Percentiles rank a stretch among this genome's conserved stretches.
phyloP scores from a whole-genome alignment of 768 basidiomycete genomes.

The Hygrophorus pudorinus region DNA sequence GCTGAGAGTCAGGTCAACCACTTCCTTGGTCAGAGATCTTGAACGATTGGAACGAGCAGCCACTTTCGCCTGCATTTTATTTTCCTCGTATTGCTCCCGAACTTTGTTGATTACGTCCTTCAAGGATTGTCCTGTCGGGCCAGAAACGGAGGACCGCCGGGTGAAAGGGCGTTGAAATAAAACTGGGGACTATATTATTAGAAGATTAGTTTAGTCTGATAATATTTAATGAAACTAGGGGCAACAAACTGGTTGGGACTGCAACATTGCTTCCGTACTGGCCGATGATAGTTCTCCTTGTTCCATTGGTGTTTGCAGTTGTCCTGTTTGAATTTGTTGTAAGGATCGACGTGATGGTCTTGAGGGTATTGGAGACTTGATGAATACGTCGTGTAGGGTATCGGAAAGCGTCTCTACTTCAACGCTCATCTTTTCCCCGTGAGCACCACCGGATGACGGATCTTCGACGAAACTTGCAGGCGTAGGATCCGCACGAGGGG shows the following conservation, averaged over 20 bases:
- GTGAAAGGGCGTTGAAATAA: not conserved
- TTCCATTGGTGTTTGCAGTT: too few species aligned
- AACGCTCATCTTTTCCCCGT: not conserved
- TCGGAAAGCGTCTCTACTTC: too few species aligned
- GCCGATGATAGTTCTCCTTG: too few species aligned
- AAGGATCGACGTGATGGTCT: too few species aligned
- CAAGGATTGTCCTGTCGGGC: not conserved
- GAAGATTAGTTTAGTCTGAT: not conserved
- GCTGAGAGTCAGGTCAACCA: too few species aligned
- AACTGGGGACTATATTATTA: not conserved
- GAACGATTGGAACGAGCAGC: not conserved
- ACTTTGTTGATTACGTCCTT: constrained; percentile 2
- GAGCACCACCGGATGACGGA: too few species aligned
- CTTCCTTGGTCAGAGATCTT: not conserved
- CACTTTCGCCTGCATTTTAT: not conserved
- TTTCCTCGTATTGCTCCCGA: not conserved
- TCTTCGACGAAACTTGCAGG: not conserved
- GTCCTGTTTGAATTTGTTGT: too few species aligned
- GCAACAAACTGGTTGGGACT: too few species aligned
- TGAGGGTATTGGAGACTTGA: too few species aligned
- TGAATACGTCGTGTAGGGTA: too few species aligned
- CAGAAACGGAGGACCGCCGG: not conserved
- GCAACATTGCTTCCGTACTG: too few species aligned
- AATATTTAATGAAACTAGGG: too few species aligned
- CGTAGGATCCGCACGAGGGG: not conserved